These are phyloP conservation scores for Geranium brycei DNA, from an alignment of 345 rosid genomes.

Conservation along the genomic window DNA sequence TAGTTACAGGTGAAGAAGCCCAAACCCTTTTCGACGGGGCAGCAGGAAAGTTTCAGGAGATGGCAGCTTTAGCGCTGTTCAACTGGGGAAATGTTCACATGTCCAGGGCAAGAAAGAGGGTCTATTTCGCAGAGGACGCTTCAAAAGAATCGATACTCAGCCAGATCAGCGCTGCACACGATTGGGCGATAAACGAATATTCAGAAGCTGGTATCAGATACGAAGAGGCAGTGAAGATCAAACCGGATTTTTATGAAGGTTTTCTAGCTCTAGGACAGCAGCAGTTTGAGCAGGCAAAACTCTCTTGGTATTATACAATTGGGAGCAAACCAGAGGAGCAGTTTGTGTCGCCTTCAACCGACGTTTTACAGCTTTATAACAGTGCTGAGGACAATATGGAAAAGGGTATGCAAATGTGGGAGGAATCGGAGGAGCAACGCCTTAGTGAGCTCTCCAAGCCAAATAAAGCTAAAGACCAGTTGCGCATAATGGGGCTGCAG, in stretches of 20 bases:
- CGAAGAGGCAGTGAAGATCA: conserved; percentile 63
- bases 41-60: conserved; percentile 72
- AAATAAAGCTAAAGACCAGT: conserved; percentile 11
- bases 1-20: conserved; percentile 74
- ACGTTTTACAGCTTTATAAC: conserved; percentile 46
- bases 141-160: conserved; percentile 41
- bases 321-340: conserved; percentile 41
- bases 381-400: conserved; percentile 62
- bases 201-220: conserved; percentile 45
- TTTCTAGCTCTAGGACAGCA: conserved; percentile 60
- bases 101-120: conserved; percentile 66
- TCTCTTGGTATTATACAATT: conserved; percentile 68
- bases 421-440: conserved; percentile 30
- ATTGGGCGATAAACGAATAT: conserved; percentile 47
- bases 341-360: conserved; percentile 47
- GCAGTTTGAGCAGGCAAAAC: conserved; percentile 83
- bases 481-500: conserved; percentile 21
- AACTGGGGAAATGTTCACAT: conserved; percentile 84
- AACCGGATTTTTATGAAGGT: conserved; percentile 71
- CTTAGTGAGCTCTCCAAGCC: conserved; percentile 15
- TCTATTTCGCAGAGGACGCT: conserved; percentile 40
- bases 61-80: conserved; percentile 76
- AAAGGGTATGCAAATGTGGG: conserved; percentile 59
- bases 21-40: conserved; percentile 57
- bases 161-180: conserved; percentile 44